Evolutionary conservation across 2,329 filamentous ascomycete species (phyloP), one percentile per base, ranked within the genome.

Genomic region (Ophiostoma himal-ulmi): DNA sequence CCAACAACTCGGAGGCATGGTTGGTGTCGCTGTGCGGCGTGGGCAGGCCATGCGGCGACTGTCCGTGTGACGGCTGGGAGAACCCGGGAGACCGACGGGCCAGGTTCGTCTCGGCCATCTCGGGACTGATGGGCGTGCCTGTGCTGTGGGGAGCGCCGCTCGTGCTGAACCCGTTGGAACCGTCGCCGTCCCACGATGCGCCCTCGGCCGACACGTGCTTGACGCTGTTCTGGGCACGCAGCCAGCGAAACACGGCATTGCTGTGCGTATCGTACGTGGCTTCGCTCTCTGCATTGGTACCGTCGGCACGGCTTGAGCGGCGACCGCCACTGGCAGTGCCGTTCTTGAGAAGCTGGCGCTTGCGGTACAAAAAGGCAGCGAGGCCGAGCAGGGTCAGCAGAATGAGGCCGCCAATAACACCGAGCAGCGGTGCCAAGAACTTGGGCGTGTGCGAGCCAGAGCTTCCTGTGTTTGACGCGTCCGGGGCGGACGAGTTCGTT

Each of bases 381-480:
- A 89, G 81, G 34, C 84, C 78, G 5, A 85, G 72, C 22, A 83
- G 82, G 0, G 83, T 84, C 57, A 90, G 74, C 67, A 87, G 78
- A 64, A 89, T 82, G 1, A 88, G 79, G 3, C 86, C 87, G 1
- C 89, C 80, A 5, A 89, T 83, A 4, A 88, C 86, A 20, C 87
- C 87, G 0, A 90, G 78, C 1, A 91, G 84, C 0, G 89, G 87
- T 0, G 83, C 84, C 1, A 89, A 82, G 82, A 86, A 90, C 5
- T 78, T 78, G 0, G 88, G 86, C 3, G 86, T 82, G 30, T 82
- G 78, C 17, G 77, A 75, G 17, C 77, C 77, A 8, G 62, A 1
- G 71, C 48, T 7, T 7, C 69, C 73, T 2, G 72, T 39, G 5
- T 69, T 70, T 3, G 68, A 20, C 3, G n/a, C 2, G 8, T 67